Conservation (phyloP, 2,329 filamentous ascomycete genomes). For the Colletotrichum limetticola region DNA sequence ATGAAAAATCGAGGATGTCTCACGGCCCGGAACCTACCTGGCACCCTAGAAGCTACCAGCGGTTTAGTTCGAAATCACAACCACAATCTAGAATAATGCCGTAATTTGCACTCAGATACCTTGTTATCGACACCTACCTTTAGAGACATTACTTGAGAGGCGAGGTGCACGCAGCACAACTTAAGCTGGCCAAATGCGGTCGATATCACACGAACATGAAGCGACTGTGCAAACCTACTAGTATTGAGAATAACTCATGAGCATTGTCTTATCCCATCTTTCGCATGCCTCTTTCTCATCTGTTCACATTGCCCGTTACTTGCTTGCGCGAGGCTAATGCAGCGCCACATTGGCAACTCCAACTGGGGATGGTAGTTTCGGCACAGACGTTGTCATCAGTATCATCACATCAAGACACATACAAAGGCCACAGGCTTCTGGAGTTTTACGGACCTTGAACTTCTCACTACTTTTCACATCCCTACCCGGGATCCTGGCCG, state of each 20-base stretch:
- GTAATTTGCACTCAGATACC: neutral
- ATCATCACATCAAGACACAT: neutral
- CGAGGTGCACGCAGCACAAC: neutral
- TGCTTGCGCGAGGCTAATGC: neutral
- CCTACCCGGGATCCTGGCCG: conserved; percentile 17
- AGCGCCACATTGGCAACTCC: neutral
- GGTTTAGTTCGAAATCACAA: neutral
- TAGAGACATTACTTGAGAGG: neutral
- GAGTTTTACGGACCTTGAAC: neutral
- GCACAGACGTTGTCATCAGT: neutral
- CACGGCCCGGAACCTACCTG: conserved; percentile 6
- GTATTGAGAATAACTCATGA: neutral
- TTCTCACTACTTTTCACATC: neutral
- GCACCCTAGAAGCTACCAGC: conserved; percentile 1
- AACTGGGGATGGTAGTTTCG: neutral
- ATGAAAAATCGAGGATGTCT: conserved; percentile 22
- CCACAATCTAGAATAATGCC: conserved; percentile 8
- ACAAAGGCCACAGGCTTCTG: neutral
- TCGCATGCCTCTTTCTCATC: neutral
- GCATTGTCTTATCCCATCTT: conserved; percentile 10
- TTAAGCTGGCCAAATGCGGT: neutral
- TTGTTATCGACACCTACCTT: neutral
- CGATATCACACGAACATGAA: conserved; percentile 1
- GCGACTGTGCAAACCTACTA: neutral
- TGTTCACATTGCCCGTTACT: neutral